Percentiles rank a stretch among this genome's conserved stretches.
phyloP scores from a whole-genome alignment of 202 grass and related monocot species.

The Eragrostis tef region DNA sequence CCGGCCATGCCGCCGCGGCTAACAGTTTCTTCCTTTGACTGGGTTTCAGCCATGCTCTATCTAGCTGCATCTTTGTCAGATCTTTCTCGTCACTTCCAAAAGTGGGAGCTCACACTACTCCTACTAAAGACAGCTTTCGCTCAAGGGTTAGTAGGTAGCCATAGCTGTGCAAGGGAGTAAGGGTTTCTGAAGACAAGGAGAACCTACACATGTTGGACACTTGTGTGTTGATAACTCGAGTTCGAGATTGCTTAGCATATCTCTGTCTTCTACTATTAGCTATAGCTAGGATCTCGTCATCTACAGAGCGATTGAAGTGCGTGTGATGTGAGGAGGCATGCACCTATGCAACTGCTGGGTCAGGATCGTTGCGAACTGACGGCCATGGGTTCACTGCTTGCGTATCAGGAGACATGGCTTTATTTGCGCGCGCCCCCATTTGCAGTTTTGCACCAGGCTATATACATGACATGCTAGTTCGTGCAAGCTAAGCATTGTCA shows the following conservation, averaged over 20 bases:
- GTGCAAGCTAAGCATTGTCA: neutral
- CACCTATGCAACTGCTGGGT: neutral
- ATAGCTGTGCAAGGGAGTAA: neutral
- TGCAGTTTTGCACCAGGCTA: neutral
- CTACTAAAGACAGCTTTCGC: neutral
- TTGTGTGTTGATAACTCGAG: too few relatives aligned
- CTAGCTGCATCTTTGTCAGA: conserved; percentile 28
- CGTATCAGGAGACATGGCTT: neutral
- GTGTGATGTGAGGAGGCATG: neutral
- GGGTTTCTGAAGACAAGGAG: neutral
- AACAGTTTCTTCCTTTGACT: conserved; percentile 47
- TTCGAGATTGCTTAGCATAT: neutral
- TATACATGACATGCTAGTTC: neutral
- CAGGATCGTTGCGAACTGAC: neutral
- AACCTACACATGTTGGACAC: neutral
- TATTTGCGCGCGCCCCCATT: neutral
- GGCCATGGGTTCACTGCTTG: neutral
- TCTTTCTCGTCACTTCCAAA: conserved; percentile 34
- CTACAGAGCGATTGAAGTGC: neutral
- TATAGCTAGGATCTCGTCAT: neutral
- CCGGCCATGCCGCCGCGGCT: conserved; percentile 16
- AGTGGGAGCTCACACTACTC: conserved; percentile 27
- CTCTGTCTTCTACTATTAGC: neutral
- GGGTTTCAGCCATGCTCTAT: neutral
- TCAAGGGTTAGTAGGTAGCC: neutral